Evolutionary conservation across 75 land plant genomes (phyloP).

Genomic region (Chamaecyparis obtusa): DNA sequence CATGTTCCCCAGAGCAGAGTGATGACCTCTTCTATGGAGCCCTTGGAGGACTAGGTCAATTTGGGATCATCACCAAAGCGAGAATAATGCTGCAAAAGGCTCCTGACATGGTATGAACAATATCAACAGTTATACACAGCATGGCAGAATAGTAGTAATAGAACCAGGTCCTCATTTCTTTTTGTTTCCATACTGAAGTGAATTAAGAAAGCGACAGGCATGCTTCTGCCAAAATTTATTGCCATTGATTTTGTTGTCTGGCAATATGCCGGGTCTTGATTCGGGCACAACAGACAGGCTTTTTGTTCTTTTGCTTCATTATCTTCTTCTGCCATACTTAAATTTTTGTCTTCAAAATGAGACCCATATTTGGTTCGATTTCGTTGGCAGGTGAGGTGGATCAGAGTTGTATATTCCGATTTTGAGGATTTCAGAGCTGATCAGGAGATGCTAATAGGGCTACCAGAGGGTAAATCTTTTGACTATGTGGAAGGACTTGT

Average conservation of each 20-base stretch:
- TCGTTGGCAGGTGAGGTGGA: constrained; percentile 43
- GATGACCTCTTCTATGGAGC: constrained; percentile 42
- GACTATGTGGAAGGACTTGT: constrained; percentile 58
- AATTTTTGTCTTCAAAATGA: background rate
- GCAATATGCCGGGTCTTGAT: background rate
- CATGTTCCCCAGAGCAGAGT: constrained; percentile 25
- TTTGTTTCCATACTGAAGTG: background rate
- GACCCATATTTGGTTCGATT: background rate
- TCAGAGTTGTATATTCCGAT: constrained; percentile 37
- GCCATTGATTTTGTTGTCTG: constrained; percentile 1
- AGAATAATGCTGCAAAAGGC: constrained; percentile 40
- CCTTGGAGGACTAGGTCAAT: constrained; percentile 55
- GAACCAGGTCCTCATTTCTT: background rate
- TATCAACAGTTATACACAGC: background rate
- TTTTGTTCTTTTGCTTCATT: background rate
- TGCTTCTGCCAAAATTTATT: constrained; percentile 4
- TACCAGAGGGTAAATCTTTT: constrained; percentile 10
- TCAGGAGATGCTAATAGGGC: constrained; percentile 48
- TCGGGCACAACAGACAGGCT: background rate
- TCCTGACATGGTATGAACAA: constrained; percentile 32
- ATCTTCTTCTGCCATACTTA: background rate
- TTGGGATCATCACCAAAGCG: constrained; percentile 53
- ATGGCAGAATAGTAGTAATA: background rate
- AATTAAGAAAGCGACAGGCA: background rate
- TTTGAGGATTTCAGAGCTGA: constrained; percentile 44